phyloP scores from a whole-genome alignment of 257 asterid species.

The Avicennia marina region DNA sequence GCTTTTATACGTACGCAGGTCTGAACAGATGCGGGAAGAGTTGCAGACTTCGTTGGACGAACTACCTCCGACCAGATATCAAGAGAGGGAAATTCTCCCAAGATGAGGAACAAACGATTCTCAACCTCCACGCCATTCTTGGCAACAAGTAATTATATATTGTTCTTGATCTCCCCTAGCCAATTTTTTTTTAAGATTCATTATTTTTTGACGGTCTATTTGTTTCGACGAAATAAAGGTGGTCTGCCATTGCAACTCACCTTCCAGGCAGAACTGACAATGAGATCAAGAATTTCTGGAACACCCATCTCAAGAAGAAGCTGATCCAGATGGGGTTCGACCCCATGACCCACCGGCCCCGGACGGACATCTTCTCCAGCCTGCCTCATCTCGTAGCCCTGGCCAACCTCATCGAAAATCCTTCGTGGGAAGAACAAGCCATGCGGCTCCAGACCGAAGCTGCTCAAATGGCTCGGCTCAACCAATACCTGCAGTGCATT shows the following conservation, averaged over 20 bases:
- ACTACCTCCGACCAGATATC: constrained; percentile 68
- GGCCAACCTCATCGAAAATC: constrained; percentile 57
- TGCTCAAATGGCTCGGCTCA: constrained; percentile 51
- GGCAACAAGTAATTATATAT: constrained; percentile 56
- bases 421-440: constrained; percentile 60
- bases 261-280: constrained; percentile 74
- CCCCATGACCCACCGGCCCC: constrained; percentile 83
- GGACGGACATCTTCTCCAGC: constrained; percentile 63
- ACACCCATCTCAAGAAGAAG: constrained; percentile 73
- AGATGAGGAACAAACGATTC: constrained; percentile 69
- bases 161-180: not conserved
- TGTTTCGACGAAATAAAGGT: constrained; percentile 28
- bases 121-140: constrained; percentile 64
- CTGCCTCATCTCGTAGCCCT: constrained; percentile 67
- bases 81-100: constrained; percentile 71
- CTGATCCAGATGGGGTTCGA: constrained; percentile 82
- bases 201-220: too few relatives aligned
- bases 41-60: constrained; percentile 76
- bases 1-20: too few relatives aligned
- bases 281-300: constrained; percentile 82
- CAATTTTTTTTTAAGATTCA: too few relatives aligned
- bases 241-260: constrained; percentile 78
- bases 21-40: constrained; percentile 75
- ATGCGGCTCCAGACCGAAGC: constrained; percentile 59
- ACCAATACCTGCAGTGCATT: constrained; percentile 45